phyloP scores from a whole-genome alignment of 805 yeast genomes.

The Hanseniaspora clermontiae region DNA sequence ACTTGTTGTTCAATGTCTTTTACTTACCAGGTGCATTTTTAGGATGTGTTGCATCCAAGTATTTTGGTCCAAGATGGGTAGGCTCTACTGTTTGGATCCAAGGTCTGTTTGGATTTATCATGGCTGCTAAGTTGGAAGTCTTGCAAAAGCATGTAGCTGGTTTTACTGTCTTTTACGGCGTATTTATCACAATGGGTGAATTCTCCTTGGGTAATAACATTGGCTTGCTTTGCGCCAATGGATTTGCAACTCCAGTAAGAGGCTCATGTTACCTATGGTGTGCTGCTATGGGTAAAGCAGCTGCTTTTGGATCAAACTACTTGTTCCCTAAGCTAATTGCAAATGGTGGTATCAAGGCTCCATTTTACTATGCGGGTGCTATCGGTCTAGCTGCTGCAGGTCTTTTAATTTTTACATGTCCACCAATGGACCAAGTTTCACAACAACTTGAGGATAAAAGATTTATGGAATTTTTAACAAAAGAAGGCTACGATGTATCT shows the following conservation, averaged over 20 bases:
- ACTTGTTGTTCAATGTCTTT: conserved; percentile 73
- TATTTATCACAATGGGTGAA: conserved; percentile 78
- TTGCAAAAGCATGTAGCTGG: conserved; percentile 56
- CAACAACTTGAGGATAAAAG: conserved; percentile 62
- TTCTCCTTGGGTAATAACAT: conserved; percentile 80
- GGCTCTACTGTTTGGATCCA: conserved; percentile 48
- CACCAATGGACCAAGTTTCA: conserved; percentile 73
- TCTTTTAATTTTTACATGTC: conserved; percentile 53
- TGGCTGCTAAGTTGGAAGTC: conserved; percentile 58
- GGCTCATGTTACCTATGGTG: conserved; percentile 86
- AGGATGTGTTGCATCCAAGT: conserved; percentile 76
- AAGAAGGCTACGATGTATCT: conserved; percentile 54
- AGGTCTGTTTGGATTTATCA: conserved; percentile 66
- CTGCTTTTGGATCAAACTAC: conserved; percentile 84
- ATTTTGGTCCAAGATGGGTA: conserved; percentile 80
- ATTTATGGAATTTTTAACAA: conserved; percentile 53
- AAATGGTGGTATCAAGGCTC: conserved; percentile 49
- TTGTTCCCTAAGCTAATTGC: conserved; percentile 71
- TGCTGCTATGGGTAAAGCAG: conserved; percentile 83
- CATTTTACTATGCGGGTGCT: conserved; percentile 9
- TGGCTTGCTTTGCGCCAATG: conserved; percentile 77
- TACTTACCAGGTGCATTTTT: conserved; percentile 82
- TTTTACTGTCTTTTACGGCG: conserved; percentile 78
- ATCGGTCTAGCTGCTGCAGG: conserved; percentile 25
- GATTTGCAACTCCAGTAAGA: conserved; percentile 74